Percentiles rank a stretch among this genome's conserved stretches.
Evolutionary conservation across 2,329 filamentous ascomycete genomes (phyloP).

Genomic region (Hirsutella rhossiliensis): DNA sequence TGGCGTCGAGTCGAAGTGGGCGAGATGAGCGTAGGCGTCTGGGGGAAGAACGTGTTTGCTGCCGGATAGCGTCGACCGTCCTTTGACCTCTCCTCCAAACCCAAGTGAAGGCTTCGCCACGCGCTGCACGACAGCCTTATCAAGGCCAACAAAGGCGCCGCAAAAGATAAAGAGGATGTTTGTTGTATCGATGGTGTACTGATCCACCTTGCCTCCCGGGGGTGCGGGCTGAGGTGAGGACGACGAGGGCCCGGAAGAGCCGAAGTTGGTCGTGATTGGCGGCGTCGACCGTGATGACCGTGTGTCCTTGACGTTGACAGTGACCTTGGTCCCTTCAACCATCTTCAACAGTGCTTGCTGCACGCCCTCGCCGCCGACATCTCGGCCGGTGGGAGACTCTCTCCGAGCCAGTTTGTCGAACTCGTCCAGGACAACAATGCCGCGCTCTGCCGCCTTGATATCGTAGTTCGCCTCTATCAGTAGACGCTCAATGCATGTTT

Average conservation of each 20-base stretch:
- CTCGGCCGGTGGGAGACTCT: slow-evolving; percentile 78
- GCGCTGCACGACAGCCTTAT: slow-evolving; percentile 78
- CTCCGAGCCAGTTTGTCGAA: slow-evolving; percentile 93
- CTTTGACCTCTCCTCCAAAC: slow-evolving; percentile 73
- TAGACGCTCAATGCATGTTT: slow-evolving; percentile 83
- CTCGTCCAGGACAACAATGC: slow-evolving; percentile 92
- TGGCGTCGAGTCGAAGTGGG: slow-evolving; percentile 34
- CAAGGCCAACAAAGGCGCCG: slow-evolving; percentile 85
- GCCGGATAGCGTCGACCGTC: slow-evolving; percentile 33
- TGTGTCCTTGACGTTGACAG: slow-evolving; percentile 77
- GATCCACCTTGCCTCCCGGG: slow-evolving; percentile 40
- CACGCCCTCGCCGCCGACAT: slow-evolving; percentile 92
- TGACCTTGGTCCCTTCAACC: slow-evolving; percentile 88
- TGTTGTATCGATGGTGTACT: slow-evolving; percentile 74
- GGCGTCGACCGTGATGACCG: slow-evolving; percentile 41
- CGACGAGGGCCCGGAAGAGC: slow-evolving; percentile 27
- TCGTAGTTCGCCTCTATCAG: slow-evolving; percentile 87
- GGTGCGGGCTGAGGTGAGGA: slow-evolving; percentile 33
- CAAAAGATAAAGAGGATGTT: slow-evolving; percentile 98
- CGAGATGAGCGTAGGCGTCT: slow-evolving; percentile 42
- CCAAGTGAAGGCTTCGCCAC: slow-evolving; percentile 78
- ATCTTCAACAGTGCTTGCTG: slow-evolving; percentile 94
- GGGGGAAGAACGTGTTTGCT: slow-evolving; percentile 51
- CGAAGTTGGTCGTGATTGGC: slow-evolving; percentile 42
- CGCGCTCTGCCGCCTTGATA: slow-evolving; percentile 69